Evolutionary conservation across 2,329 filamentous ascomycete genomes (phyloP).

Genomic region (Colletotrichum liaoningense): DNA sequence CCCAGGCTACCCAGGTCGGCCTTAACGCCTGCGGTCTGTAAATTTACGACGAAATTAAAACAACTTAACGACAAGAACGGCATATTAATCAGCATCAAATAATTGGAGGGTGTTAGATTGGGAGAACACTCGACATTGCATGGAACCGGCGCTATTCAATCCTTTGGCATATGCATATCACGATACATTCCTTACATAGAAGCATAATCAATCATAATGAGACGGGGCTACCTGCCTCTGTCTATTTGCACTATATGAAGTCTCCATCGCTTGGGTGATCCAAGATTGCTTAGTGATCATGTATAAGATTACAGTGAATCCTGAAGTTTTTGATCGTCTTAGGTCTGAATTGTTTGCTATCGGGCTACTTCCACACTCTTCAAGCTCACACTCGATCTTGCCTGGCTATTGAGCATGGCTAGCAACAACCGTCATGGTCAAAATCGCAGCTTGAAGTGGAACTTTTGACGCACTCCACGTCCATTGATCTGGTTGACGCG

Average conservation of each 20-base stretch:
- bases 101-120: background rate
- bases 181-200: constrained; percentile 33
- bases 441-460: too few relatives aligned
- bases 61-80: background rate
- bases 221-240: constrained; percentile 3
- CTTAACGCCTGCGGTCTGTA: constrained; percentile 56
- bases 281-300: background rate
- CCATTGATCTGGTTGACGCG: too few relatives aligned
- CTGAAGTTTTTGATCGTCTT: background rate
- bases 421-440: too few relatives aligned
- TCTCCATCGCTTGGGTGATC: background rate
- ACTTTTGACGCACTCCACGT: too few relatives aligned
- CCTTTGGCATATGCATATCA: constrained; percentile 31
- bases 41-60: background rate
- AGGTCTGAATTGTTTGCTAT: too few relatives aligned
- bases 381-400: too few relatives aligned
- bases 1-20: constrained; percentile 56
- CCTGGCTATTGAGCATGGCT: too few relatives aligned
- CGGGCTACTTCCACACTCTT: too few relatives aligned
- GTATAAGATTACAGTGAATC: background rate
- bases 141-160: constrained; percentile 31
- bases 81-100: constrained; percentile 16
- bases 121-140: constrained; percentile 1
- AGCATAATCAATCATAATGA: constrained; percentile 26
- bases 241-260: background rate